Percentiles rank a stretch among this genome's conserved stretches.
Conservation (phyloP, 108 stramenopile species). For the Nitzschia sp. region DNA sequence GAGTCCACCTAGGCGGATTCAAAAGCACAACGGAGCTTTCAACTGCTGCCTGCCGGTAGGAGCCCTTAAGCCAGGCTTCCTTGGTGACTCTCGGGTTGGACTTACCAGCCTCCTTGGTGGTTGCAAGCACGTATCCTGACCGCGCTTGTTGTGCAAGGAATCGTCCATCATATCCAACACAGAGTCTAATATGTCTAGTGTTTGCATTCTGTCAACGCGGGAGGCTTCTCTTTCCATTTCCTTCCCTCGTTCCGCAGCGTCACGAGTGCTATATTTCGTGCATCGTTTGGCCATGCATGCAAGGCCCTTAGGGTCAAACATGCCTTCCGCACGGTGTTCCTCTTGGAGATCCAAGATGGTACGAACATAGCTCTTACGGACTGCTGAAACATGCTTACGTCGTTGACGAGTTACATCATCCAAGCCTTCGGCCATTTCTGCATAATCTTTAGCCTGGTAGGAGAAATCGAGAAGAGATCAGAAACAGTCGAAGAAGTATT, state of each 20-base stretch:
- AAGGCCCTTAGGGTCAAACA: not conserved
- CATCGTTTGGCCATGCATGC: constrained; percentile 6
- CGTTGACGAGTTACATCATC: not conserved
- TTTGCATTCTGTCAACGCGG: not conserved
- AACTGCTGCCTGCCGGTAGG: no score
- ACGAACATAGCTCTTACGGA: constrained; percentile 2
- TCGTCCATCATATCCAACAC: constrained; percentile 10
- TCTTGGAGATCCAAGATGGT: constrained; percentile 15
- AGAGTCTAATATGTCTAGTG: not conserved
- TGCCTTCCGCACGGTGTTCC: not conserved
- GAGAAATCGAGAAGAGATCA: not conserved
- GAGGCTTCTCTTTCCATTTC: not conserved
- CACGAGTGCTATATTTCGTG: constrained; percentile 7
- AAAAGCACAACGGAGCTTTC: no score
- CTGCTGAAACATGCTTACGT: not conserved
- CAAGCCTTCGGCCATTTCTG: not conserved
- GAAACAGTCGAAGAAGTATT: not conserved
- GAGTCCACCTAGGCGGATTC: no score
- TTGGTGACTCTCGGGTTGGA: no score
- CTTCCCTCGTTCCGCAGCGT: not conserved
- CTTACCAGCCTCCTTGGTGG: constrained; percentile 9
- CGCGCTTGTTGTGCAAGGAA: not conserved
- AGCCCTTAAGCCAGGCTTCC: no score
- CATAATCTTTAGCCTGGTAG: constrained; percentile 4
- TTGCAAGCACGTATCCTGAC: not conserved